Conservation (phyloP, 1,284 basidiomycete species). For the Omphalotus olearius region DNA sequence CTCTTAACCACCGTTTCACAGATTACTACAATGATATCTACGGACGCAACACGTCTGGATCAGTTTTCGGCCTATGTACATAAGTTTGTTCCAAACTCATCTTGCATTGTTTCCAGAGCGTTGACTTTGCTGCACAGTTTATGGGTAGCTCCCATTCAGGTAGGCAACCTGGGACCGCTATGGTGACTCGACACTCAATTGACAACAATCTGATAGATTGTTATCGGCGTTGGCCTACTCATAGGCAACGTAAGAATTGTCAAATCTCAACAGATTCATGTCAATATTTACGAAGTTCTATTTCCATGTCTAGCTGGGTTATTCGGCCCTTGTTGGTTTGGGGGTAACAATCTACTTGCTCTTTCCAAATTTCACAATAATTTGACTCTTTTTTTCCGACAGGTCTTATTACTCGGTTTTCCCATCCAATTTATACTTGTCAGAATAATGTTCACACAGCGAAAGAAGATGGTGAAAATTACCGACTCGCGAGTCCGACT, state of each 20-base stretch:
- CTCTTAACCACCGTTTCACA: constrained; percentile 21
- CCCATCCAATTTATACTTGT: constrained; percentile 66
- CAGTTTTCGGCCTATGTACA: constrained; percentile 42
- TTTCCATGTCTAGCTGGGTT: constrained; percentile 45
- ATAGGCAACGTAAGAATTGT: constrained; percentile 47
- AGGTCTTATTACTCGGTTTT: constrained; percentile 54
- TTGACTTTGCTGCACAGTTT: constrained; percentile 28
- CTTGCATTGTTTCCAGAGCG: constrained; percentile 5
- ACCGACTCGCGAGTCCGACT: constrained; percentile 72
- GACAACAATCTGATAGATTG: constrained; percentile 34
- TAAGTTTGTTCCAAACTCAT: constrained; percentile 34
- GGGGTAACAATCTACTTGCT: constrained; percentile 36
- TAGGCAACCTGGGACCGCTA: constrained; percentile 14
- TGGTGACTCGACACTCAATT: too few species aligned
- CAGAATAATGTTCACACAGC: constrained; percentile 57
- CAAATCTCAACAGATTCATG: not conserved
- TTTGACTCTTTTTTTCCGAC: not conserved
- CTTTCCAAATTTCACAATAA: not conserved
- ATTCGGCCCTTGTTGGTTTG: constrained; percentile 68
- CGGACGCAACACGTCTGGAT: constrained; percentile 55
- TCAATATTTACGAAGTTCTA: not conserved
- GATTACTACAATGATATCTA: constrained; percentile 69
- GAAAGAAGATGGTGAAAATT: constrained; percentile 62
- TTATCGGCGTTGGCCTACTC: constrained; percentile 62
- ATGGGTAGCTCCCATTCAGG: constrained; percentile 56